Percentiles rank a stretch among this genome's conserved stretches.
phyloP scores from a whole-genome alignment of 2,329 filamentous ascomycete genomes.

The Lachnellula occidentalis region DNA sequence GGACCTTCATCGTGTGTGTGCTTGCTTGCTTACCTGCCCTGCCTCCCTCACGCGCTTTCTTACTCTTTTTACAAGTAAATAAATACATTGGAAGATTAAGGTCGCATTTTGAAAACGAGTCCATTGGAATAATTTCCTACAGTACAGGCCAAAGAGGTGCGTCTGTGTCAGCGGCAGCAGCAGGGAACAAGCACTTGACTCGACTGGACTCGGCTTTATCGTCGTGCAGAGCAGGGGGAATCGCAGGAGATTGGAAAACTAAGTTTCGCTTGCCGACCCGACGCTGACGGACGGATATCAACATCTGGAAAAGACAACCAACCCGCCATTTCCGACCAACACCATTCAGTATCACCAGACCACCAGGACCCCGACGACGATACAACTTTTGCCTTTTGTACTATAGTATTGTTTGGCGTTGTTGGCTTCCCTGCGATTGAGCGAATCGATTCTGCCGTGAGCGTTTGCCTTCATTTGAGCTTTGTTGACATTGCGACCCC shows the following conservation, averaged over 20 bases:
- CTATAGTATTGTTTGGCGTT: neutral
- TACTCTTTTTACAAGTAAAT: neutral
- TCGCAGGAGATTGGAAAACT: neutral
- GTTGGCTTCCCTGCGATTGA: neutral
- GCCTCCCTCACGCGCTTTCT: neutral
- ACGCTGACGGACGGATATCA: neutral
- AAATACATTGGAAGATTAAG: neutral
- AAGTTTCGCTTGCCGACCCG: neutral
- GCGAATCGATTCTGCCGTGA: neutral
- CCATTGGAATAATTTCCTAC: neutral
- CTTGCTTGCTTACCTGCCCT: neutral
- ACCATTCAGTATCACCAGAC: neutral
- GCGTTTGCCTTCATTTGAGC: slow-evolving; percentile 7
- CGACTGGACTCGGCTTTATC: neutral
- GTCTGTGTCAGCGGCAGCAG: no score
- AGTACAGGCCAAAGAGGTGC: no score
- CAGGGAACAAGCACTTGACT: neutral
- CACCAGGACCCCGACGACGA: neutral
- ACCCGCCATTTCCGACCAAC: neutral
- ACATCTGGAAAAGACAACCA: neutral
- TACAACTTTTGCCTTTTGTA: neutral
- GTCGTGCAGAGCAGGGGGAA: neutral
- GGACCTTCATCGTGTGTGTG: neutral
- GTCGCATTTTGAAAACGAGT: neutral
- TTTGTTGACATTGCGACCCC: slow-evolving; percentile 9